Conservation (phyloP, 495 filamentous ascomycete genomes). For the Penicillium ucsense region DNA sequence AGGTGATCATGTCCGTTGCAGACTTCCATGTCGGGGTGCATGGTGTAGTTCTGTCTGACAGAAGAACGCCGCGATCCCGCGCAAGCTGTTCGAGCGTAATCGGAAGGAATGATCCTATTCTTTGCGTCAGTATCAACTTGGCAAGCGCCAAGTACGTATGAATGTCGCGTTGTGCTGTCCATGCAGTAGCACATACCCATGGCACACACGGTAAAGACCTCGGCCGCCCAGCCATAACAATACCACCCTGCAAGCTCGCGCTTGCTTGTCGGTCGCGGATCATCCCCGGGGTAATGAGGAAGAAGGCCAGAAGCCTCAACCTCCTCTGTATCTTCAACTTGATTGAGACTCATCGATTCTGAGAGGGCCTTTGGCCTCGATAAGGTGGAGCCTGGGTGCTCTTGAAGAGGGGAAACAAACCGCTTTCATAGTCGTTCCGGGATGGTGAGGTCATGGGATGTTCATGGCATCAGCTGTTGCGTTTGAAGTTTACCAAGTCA, state of each 20-base stretch:
- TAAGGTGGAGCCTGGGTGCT: neutral
- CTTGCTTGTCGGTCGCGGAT: conserved; percentile 73
- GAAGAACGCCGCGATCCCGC: conserved; percentile 74
- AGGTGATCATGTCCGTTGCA: conserved; percentile 11
- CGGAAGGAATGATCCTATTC: conserved; percentile 83
- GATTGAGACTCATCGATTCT: conserved; percentile 15
- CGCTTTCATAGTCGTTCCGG: neutral
- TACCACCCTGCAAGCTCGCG: conserved; percentile 94
- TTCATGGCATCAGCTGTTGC: no score
- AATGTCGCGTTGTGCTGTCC: neutral
- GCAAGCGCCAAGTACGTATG: no score
- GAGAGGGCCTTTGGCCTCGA: neutral
- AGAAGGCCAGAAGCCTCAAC: conserved; percentile 6
- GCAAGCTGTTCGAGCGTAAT: conserved; percentile 91
- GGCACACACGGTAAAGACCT: conserved; percentile 90
- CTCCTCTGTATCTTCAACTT: conserved; percentile 8
- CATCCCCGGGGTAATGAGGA: conserved; percentile 65
- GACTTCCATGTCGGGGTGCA: conserved; percentile 48
- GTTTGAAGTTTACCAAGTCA: no score
- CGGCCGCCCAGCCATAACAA: conserved; percentile 93
- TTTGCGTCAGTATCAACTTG: no score
- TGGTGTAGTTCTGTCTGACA: conserved; percentile 61
- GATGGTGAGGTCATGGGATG: conserved; percentile 12
- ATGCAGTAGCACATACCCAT: conserved; percentile 46
- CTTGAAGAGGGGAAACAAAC: neutral